These are phyloP conservation scores for Tulasnella sp. DNA, from an alignment of 768 basidiomycete genomes.

Conservation along the genomic window DNA sequence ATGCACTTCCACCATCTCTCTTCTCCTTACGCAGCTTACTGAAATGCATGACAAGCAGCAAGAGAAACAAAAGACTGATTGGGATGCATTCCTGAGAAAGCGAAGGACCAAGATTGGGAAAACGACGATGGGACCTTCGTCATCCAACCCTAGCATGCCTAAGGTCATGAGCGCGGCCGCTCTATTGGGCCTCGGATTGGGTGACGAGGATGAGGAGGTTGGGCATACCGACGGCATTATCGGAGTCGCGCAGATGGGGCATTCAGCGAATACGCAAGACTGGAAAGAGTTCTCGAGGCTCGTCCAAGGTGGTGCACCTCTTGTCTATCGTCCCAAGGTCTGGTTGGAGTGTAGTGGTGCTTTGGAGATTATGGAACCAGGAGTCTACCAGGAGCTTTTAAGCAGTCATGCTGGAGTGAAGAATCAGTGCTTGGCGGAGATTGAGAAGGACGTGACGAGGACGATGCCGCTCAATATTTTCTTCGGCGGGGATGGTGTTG, in stretches of 20 bases:
- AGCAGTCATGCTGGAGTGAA: slow-evolving; percentile 32
- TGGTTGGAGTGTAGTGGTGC: slow-evolving; percentile 94
- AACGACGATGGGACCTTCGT: slow-evolving; percentile 30
- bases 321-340: slow-evolving; percentile 77
- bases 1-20: slow-evolving; percentile 64
- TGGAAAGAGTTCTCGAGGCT: slow-evolving; percentile 71
- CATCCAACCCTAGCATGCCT: slow-evolving; percentile 26
- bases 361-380: slow-evolving; percentile 85
- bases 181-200: slow-evolving; percentile 44
- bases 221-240: slow-evolving; percentile 78
- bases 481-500: slow-evolving; percentile 94
- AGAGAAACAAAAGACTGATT: slow-evolving; percentile 57
- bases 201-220: slow-evolving; percentile 49
- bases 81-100: slow-evolving; percentile 76
- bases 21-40: slow-evolving; percentile 66
- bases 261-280: slow-evolving; percentile 61
- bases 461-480: slow-evolving; percentile 91
- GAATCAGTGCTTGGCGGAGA: slow-evolving; percentile 49
- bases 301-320: slow-evolving; percentile 78
- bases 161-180: slow-evolving; percentile 43
- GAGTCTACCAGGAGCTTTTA: slow-evolving; percentile 80
- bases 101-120: slow-evolving; percentile 38
- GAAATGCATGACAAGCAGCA: slow-evolving; percentile 79
- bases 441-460: slow-evolving; percentile 91
- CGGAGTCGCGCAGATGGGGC: slow-evolving; percentile 82